Evolutionary conservation across 805 yeast species (phyloP).

Genomic region (Ogataea wickerhamii): DNA sequence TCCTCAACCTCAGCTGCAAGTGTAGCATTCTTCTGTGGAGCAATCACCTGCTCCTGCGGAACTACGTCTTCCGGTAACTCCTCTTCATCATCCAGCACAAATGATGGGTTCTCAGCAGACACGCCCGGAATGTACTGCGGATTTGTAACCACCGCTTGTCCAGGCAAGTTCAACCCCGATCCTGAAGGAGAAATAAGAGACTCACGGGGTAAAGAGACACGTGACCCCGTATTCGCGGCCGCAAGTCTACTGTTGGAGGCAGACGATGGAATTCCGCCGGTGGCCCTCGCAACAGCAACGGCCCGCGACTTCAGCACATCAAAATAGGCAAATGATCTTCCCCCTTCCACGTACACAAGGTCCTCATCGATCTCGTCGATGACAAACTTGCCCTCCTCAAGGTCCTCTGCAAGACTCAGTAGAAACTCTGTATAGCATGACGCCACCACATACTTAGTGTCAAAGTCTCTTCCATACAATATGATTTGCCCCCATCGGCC

Average conservation of each 20-base stretch:
- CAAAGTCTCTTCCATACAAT: slow-evolving; percentile 90
- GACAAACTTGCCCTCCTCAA: slow-evolving; percentile 78
- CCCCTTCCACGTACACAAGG: slow-evolving; percentile 34
- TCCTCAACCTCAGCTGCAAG: slow-evolving; percentile 9
- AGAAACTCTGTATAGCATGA: slow-evolving; percentile 87
- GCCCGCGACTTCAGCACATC: slow-evolving; percentile 74
- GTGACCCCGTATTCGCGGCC: slow-evolving; percentile 15
- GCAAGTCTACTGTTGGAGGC: slow-evolving; percentile 13
- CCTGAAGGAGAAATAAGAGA: slow-evolving; percentile 31
- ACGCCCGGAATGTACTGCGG: slow-evolving; percentile 33
- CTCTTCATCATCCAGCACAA: slow-evolving; percentile 29
- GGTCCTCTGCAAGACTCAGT: slow-evolving; percentile 76
- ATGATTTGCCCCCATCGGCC: slow-evolving; percentile 92
- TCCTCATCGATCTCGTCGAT: slow-evolving; percentile 65
- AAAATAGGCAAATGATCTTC: slow-evolving; percentile 52
- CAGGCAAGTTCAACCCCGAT: slow-evolving; percentile 14
- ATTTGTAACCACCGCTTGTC: slow-evolving; percentile 26
- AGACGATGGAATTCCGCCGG: slow-evolving; percentile 4
- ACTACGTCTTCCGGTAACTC: slow-evolving; percentile 5
- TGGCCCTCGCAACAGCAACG: slow-evolving; percentile 27
- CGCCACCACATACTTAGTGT: slow-evolving; percentile 82
- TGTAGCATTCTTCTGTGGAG: slow-evolving; percentile 8
- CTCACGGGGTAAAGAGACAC: slow-evolving; percentile 30
- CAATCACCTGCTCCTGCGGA: slow-evolving; percentile 13
- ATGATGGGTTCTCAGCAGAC: slow-evolving; percentile 22